These are phyloP conservation scores for Malus orientalis DNA, from an alignment of 306 rosid genomes.

Conservation along the genomic window DNA sequence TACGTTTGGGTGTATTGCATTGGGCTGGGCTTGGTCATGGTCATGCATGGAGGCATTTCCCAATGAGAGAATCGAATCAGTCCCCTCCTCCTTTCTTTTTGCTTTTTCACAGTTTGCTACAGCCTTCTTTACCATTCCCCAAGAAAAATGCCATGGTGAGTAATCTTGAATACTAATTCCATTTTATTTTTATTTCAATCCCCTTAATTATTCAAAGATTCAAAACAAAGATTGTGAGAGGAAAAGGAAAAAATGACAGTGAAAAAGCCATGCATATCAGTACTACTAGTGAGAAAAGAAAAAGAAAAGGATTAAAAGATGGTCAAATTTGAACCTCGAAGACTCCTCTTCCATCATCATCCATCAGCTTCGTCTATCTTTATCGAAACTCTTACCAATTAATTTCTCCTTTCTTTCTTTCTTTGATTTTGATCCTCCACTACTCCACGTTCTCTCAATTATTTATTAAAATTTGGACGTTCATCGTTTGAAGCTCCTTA, in stretches of 20 bases:
- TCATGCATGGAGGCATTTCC: slow-evolving; percentile 94
- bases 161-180: slow-evolving; percentile 23
- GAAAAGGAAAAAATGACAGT: slow-evolving; percentile 42
- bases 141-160: slow-evolving; percentile 36
- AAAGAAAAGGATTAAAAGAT: slow-evolving; percentile 50
- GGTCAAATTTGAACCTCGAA: slow-evolving; percentile 95
- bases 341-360: slow-evolving; percentile 69
- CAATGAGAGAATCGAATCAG: slow-evolving; percentile 95
- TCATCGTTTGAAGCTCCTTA: background rate
- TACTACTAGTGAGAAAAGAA: slow-evolving; percentile 27
- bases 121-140: slow-evolving; percentile 98
- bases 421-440: slow-evolving; percentile 46
- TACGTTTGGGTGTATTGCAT: slow-evolving; percentile 3
- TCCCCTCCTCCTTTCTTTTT: slow-evolving; percentile 70
- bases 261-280: slow-evolving; percentile 39
- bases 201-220: background rate
- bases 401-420: slow-evolving; percentile 18
- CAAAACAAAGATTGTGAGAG: slow-evolving; percentile 11
- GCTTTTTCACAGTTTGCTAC: slow-evolving; percentile 87
- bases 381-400: slow-evolving; percentile 84
- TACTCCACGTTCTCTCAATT: background rate
- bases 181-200: background rate
- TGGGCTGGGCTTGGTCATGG: slow-evolving; percentile 16
- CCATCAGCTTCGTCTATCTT: slow-evolving; percentile 87
- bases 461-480: slow-evolving; percentile 1